Base-by-base conservation (phyloP, 345 rosid genomes). In the Moricandia moricandioides region DNA sequence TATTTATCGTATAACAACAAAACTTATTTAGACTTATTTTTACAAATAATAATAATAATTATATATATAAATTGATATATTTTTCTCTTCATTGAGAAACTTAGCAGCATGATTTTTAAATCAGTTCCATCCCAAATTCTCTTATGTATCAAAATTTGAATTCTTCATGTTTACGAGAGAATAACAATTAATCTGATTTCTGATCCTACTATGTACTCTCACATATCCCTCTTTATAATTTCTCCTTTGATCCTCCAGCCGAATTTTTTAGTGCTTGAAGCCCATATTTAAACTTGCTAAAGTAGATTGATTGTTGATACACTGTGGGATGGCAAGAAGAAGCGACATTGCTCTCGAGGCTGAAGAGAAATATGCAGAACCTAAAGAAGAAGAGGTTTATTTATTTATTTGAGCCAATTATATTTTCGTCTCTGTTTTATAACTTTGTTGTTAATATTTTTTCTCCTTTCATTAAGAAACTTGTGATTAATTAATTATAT, bases 91-190 rank as follows among this genome's bases (percentile, higher is more conserved):
- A 21, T 21, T 21, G 24, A 21, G 24, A 21, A 21, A 21, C 24
- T 21, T 21, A 21, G 24, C 24, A 21, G 24, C 24, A 21, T 21
- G 24, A 21, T 21, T 21, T 21, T 21, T 21, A 21, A 86, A 89
- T 76, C 89, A 91, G 82, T 84, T 90, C 26, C 98, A 94, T 69
- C 88, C 94, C 2, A 94, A 91, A 67, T 94, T 81, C 76, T 49
- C 82, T n/a, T 92, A 87, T 26, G 91, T 94, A 65, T 87, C 78
- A 7, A 57, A 84, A n/a, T 77, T 94, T 76, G 88, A 94, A 72
- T 90, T 91, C 70, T 75, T 91, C 57, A 94, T 94, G 98, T 94
- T 94, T 67, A 96, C 97, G 18, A 86, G 95, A 78, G 95, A 88
- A 52, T 88, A 78, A 33, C 96, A 91, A 74, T 83, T 89, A 87